Evolutionary conservation across 495 filamentous ascomycete species (phyloP), one percentile per base, ranked within the genome.

Genomic region (Aspergillus wentii): DNA sequence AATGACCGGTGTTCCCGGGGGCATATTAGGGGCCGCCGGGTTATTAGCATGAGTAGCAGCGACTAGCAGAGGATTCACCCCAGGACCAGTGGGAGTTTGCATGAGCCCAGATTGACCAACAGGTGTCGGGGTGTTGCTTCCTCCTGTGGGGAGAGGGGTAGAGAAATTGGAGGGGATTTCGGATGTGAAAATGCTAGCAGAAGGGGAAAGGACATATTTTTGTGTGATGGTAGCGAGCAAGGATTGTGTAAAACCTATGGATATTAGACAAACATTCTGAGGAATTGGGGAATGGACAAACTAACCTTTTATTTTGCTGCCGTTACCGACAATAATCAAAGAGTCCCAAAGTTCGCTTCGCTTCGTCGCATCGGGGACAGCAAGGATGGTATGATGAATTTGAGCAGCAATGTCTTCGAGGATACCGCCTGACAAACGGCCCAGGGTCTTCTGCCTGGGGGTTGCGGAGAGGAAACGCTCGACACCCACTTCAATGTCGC

Each of bases 181-280:
- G 30, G 86, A 94, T 23, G 88, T 94, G 72, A 98, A 98, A 52
- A 97, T 97, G 23, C 89, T 95, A 16, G 84, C 88, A 28, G 85
- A 90, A 1, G 92, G 92, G 4, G 89, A 91, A 40, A 97, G 83
- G 25, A 94, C 69, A 56, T 92, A 94, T 48, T 88, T 91, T 42
- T 80, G 76, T 20, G 77, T 78, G 15, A 97, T 72, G 0, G 82
- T 88, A 22, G 79, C 69, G 27, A 96, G 59, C 26, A 98, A 73
- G 33, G 92, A 84, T 35, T 95, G 89, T 51, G 85, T 91, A 60
- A 97, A 88, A 48, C 66, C 82, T 82, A 28, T 38, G 30, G 5
- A 38, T 15, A 17, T 42, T 33, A 43, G 48, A 41, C 31, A 20
- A 17, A 19, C 42, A 8, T 11, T 10, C 11, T 25, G 5, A 38